phyloP scores from a whole-genome alignment of 2,329 filamentous ascomycete genomes.

The Penicillium sp. region DNA sequence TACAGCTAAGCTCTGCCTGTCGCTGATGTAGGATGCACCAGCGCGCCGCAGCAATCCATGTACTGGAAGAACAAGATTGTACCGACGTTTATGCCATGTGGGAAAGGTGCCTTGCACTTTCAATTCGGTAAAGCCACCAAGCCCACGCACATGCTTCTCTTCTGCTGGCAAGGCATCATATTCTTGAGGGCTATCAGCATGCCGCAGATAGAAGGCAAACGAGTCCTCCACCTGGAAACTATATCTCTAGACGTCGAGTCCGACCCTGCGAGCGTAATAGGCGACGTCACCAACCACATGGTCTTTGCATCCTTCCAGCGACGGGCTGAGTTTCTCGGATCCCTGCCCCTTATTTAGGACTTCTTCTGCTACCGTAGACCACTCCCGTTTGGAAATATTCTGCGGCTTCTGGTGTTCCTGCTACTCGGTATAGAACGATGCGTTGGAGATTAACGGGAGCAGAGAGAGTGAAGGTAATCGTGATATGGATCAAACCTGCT shows the following conservation, averaged over 20 bases:
- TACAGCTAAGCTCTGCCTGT: constrained; percentile 87
- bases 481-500: not conserved
- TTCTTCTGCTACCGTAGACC: constrained; percentile 49
- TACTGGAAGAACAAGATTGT: constrained; percentile 80
- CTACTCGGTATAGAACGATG: constrained; percentile 75
- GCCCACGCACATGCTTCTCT: constrained; percentile 49
- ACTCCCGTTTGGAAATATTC: constrained; percentile 57
- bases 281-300: constrained; percentile 71
- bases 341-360: constrained; percentile 41
- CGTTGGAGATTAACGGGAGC: too few relatives aligned
- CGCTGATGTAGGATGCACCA: constrained; percentile 84
- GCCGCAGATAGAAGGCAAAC: constrained; percentile 84
- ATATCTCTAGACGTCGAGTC: constrained; percentile 77
- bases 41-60: constrained; percentile 85
- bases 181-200: constrained; percentile 79
- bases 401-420: constrained; percentile 55
- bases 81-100: constrained; percentile 41
- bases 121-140: constrained; percentile 58
- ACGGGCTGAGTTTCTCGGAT: constrained; percentile 57
- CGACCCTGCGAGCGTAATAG: constrained; percentile 84
- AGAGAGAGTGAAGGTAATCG: too few relatives aligned
- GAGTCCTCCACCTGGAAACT: constrained; percentile 90
- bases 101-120: constrained; percentile 27
- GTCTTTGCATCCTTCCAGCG: constrained; percentile 79
- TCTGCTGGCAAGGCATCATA: constrained; percentile 55